Evolutionary conservation across 331 rosid species (phyloP).

Genomic region (Phaseolus coccineus): DNA sequence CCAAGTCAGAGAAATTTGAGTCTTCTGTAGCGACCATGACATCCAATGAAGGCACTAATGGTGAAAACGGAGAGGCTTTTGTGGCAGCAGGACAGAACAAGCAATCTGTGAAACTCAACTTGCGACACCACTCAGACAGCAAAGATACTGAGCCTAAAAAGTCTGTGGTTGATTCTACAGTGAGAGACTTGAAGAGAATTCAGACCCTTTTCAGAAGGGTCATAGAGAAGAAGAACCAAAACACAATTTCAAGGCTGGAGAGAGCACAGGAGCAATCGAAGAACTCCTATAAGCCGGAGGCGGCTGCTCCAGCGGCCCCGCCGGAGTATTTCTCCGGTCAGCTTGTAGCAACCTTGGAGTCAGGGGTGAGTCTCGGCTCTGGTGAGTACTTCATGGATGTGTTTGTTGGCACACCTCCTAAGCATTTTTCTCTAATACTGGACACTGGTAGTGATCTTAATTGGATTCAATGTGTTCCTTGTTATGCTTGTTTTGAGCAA

Average conservation of each 20-base stretch:
- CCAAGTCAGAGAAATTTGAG: conserved; percentile 36
- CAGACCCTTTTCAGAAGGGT: conserved; percentile 73
- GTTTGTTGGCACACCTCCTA: conserved; percentile 85
- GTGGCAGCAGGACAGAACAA: conserved; percentile 19
- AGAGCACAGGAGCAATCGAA: conserved; percentile 38
- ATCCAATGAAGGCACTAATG: conserved; percentile 4
- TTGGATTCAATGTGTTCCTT: conserved; percentile 92
- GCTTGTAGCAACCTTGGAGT: conserved; percentile 82
- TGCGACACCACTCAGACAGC: conserved; percentile 50
- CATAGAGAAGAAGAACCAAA: conserved; percentile 78
- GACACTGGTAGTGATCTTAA: conserved; percentile 94
- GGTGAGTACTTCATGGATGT: conserved; percentile 97
- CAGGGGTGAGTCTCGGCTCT: conserved; percentile 86
- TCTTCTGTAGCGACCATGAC: conserved; percentile 28
- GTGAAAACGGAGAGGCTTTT: conserved; percentile 15
- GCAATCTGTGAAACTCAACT: conserved; percentile 66
- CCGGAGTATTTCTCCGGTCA: conserved; percentile 63
- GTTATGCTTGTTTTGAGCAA: conserved; percentile 86
- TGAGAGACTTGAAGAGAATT: conserved; percentile 68
- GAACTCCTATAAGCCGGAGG: conserved; percentile 3
- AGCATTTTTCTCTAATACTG: conserved; percentile 76
- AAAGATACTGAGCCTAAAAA: conserved; percentile 47
- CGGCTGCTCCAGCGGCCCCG: conserved; percentile 49
- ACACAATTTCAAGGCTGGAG: conserved; percentile 62
- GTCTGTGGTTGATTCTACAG: conserved; percentile 56